Evolutionary conservation across 2,329 filamentous ascomycete genomes (phyloP).

Genomic region (Torrubiella hemipterigena): DNA sequence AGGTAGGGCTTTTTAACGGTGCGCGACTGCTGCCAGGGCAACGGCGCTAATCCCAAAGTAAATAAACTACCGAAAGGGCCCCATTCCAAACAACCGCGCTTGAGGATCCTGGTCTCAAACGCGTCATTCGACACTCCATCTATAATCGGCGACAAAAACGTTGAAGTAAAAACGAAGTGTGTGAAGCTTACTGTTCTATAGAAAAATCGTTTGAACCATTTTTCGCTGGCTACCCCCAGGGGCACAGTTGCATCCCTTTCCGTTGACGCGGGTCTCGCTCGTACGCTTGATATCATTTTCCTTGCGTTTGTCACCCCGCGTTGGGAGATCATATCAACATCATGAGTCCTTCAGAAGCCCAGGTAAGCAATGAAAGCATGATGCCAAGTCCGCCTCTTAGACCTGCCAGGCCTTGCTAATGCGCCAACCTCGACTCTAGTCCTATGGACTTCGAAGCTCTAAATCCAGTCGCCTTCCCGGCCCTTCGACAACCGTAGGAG

Average conservation of each 20-base stretch:
- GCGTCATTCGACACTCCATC: background rate
- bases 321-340: conserved; percentile 1
- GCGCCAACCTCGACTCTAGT: background rate
- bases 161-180: background rate
- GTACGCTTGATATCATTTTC: conserved; percentile 1
- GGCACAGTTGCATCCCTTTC: background rate
- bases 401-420: background rate
- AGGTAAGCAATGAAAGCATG: conserved; percentile 1
- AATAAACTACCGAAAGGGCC: conserved; percentile 4
- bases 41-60: conserved; percentile 5
- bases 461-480: conserved; percentile 6
- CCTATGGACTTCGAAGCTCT: conserved; percentile 3
- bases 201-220: background rate
- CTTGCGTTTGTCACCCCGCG: background rate
- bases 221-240: background rate
- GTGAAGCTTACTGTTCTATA: background rate
- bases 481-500: conserved; percentile 2
- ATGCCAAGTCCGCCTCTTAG: background rate
- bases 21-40: no score
- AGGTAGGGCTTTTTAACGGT: no score
- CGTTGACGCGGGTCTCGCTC: background rate
- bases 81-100: background rate
- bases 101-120: background rate
- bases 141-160: background rate
- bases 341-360: conserved; percentile 5